Base-by-base conservation (phyloP, 306 rosid genomes). In the Quercus ilex region DNA sequence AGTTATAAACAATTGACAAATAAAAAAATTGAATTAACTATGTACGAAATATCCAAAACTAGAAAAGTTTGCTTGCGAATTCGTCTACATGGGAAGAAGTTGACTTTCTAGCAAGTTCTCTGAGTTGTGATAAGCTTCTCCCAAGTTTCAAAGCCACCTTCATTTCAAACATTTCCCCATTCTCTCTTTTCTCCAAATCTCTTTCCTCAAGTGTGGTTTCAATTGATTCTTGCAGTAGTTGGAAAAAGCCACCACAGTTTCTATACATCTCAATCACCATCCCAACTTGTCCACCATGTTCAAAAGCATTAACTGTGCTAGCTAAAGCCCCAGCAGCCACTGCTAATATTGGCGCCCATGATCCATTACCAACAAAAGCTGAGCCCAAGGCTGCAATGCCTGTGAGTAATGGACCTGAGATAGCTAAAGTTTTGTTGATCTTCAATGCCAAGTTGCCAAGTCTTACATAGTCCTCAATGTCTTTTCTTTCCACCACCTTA, bases 211-310 rank as follows among this genome's bases (percentile, higher is more conserved):
- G 89, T 0, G 85, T 78, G 23, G 89, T 64, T 59, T 83, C 88
- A 46, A 92, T 71, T 1, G 87, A 80, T 0, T 71, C 77, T 43
- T 92, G 89, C 46, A 92, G 0, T 74, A 78, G n/a, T n/a, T 74
- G 35, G 65, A 92, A 92, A 77, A 88, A 83, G 0, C 96, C 97
- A 0, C 74, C 93, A 21, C 85, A 80, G 73, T 70, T 49, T 62
- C 93, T 86, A 13, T 91, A 92, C 92, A 92, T 83, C 82, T 92
- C 96, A 20, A 90, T 74, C 81, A 92, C 87, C 97, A 85, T 90
- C 1, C 97, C 97, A 2, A 92, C 82, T 82, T 92, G 97, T 0
- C 87, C 91, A 6, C 43, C 43, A 38, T 38, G 43, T 10, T 38
- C 43, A 38, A 38, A 38, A 38, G 43, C 43, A 6, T 38, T 38